Base-by-base conservation (phyloP, 2,329 filamentous ascomycete genomes). In the Chaetomium olivaceum region DNA sequence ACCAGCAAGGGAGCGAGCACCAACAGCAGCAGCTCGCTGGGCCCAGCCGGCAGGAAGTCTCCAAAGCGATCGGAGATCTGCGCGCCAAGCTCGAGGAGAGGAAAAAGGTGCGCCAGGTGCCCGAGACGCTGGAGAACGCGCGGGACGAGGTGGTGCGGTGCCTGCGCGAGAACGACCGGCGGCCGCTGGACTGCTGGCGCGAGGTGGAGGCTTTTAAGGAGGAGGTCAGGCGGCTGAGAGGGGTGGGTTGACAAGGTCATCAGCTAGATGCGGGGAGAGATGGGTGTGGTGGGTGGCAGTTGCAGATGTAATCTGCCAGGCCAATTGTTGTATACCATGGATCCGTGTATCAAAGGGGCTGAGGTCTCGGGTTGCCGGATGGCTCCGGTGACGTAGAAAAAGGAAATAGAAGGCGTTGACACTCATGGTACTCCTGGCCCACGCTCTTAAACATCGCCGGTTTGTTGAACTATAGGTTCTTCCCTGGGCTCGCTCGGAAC, bases 111-210 rank as follows among this genome's bases (percentile, higher is more conserved):
- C 84, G 89, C 74, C 82, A 89, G 70, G 76, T 92, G 70, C 91
- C 93, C 71, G 87, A 89, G 68, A 81, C 81, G 59, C 87, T 97
- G 58, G 88, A 92, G 78, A 85, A 83, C 76, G 91, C 93, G 23
- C 90, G 92, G 78, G 82, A 86, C 71, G 87, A 89, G 66, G 88
- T 97, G 63, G 87, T 95, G 69, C 85, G 86, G 73, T 98, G 94
- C 77, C 82, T 98, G 82, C 83, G 91, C 68, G 84, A 89, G 74
- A 89, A 97, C 77, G 93, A 97, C 79, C 85, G 92, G 70, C 86
- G 92, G 77, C 93, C 94, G 76, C 82, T 97, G 76, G 91, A 97
- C 82, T 98, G 94, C 85, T 97, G 91, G 91, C 85, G 89, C 79
- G 93, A 97, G 85, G 92, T 97, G 27, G 90, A 96, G 81, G 83